phyloP scores from a whole-genome alignment of 108 stramenopile species.

The Aurantiochytrium sp. region DNA sequence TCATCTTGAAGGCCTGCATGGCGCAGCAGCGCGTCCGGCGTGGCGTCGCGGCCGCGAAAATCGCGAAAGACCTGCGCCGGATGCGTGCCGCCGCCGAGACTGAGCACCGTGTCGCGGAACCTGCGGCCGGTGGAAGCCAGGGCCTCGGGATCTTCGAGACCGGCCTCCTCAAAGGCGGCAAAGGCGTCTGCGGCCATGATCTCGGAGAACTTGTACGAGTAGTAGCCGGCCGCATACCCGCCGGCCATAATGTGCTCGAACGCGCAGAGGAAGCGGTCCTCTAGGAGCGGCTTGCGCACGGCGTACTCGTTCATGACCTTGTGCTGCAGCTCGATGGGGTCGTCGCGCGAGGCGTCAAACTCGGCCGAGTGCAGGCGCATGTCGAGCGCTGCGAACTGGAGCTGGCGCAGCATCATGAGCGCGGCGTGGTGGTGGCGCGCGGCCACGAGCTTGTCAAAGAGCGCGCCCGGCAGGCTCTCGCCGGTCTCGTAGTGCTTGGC shows the following conservation, averaged over 20 bases:
- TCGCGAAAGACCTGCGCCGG: conserved; percentile 84
- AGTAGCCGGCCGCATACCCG: conserved; percentile 92
- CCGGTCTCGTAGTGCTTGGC: conserved; percentile 96
- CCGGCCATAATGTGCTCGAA: conserved; percentile 95
- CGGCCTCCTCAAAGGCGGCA: conserved; percentile 94
- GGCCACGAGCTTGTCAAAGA: conserved; percentile 86
- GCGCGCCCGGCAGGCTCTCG: conserved; percentile 87
- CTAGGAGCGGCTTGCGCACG: conserved; percentile 72
- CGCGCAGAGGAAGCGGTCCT: conserved; percentile 93
- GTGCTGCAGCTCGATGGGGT: conserved; percentile 75
- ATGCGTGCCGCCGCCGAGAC: conserved; percentile 77
- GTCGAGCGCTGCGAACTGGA: conserved; percentile 90
- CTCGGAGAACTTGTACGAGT: conserved; percentile 95
- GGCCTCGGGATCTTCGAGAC: conserved; percentile 72
- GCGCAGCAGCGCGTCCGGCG: conserved; percentile 81
- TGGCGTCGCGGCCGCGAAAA: conserved; percentile 91
- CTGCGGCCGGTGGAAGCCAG: conserved; percentile 67
- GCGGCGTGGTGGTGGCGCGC: conserved; percentile 88
- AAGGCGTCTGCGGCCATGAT: conserved; percentile 97
- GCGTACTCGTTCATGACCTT: conserved; percentile 77
- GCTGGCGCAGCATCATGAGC: conserved; percentile 85
- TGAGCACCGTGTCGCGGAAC: conserved; percentile 90
- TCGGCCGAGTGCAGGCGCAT: conserved; percentile 76
- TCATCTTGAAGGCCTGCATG: neutral
- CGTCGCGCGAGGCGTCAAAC: conserved; percentile 25